phyloP scores from a whole-genome alignment of 441 rosid species.

The Populus hybrid region DNA sequence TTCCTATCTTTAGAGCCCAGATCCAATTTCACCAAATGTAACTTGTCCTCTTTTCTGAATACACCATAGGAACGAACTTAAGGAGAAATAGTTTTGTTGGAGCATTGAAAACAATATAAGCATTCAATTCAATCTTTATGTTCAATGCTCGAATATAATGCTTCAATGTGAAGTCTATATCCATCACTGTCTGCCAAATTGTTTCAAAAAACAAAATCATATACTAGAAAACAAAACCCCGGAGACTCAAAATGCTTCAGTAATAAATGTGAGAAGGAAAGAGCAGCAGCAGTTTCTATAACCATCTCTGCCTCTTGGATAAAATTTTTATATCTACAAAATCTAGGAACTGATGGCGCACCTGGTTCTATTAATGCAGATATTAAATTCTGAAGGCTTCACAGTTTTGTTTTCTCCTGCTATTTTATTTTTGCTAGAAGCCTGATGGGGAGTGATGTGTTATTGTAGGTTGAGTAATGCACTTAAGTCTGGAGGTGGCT shows the following conservation, averaged over 20 bases:
- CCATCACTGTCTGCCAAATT: background rate
- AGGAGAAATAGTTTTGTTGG: background rate
- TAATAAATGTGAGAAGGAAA: background rate
- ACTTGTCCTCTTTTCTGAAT: background rate
- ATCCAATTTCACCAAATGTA: background rate
- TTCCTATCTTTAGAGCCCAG: background rate
- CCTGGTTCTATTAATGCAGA: background rate
- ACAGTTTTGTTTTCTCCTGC: background rate
- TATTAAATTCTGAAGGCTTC: background rate
- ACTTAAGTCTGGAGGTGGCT: conserved; percentile 40
- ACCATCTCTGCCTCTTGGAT: background rate
- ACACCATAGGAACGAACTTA: background rate
- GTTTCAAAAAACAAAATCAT: background rate
- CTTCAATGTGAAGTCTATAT: background rate
- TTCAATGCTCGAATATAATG: background rate
- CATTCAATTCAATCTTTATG: background rate
- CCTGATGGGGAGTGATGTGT: background rate
- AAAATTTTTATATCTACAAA: background rate
- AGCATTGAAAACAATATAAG: background rate
- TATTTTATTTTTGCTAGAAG: background rate
- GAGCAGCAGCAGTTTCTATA: background rate
- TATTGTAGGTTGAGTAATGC: conserved; percentile 43
- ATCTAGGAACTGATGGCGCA: background rate
- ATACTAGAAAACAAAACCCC: background rate
- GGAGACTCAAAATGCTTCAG: background rate